These are phyloP conservation scores for Colletotrichum lupini DNA, from an alignment of 2,329 filamentous ascomycete species.

Conservation along the genomic window DNA sequence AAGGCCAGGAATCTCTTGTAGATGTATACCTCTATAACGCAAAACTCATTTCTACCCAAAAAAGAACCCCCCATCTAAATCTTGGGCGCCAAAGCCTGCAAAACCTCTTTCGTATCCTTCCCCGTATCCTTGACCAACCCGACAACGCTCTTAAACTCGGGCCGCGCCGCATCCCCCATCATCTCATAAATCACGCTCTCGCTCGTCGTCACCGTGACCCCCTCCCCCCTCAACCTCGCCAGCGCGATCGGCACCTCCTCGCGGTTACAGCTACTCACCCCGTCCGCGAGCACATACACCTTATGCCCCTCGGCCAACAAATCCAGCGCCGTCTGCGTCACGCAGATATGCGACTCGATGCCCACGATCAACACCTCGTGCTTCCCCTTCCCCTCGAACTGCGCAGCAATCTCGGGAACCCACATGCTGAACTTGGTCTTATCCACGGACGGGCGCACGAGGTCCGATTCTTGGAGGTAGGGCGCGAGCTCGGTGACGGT, in stretches of 20 bases:
- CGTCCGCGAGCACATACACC: constrained; percentile 91
- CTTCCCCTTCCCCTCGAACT: constrained; percentile 44
- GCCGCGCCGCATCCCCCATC: constrained; percentile 81
- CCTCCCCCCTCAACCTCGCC: constrained; percentile 78
- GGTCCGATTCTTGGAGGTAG: constrained; percentile 57
- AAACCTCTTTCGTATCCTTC: constrained; percentile 74
- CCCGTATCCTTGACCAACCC: constrained; percentile 82
- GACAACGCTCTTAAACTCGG: constrained; percentile 79
- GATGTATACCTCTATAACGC: background rate
- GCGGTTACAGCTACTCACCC: constrained; percentile 86
- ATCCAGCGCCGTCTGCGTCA: constrained; percentile 92
- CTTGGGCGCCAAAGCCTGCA: constrained; percentile 74
- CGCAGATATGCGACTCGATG: constrained; percentile 94
- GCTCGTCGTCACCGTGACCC: constrained; percentile 83
- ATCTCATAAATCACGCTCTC: constrained; percentile 93
- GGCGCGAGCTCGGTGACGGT: constrained; percentile 78
- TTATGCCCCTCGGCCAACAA: constrained; percentile 78
- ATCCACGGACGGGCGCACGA: constrained; percentile 68
- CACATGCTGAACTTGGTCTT: constrained; percentile 94
- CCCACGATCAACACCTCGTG: constrained; percentile 81
- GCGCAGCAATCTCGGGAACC: constrained; percentile 71
- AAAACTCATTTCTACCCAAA: no score
- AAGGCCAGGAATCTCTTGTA: background rate
- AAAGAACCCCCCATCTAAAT: constrained; percentile 49
- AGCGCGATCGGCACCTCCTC: constrained; percentile 86